A percentile compares a stretch with the other conserved stretches of the same genome.
phyloP scores from a whole-genome alignment of 2,329 filamentous ascomycete genomes.

The Botrytis squamosa region DNA sequence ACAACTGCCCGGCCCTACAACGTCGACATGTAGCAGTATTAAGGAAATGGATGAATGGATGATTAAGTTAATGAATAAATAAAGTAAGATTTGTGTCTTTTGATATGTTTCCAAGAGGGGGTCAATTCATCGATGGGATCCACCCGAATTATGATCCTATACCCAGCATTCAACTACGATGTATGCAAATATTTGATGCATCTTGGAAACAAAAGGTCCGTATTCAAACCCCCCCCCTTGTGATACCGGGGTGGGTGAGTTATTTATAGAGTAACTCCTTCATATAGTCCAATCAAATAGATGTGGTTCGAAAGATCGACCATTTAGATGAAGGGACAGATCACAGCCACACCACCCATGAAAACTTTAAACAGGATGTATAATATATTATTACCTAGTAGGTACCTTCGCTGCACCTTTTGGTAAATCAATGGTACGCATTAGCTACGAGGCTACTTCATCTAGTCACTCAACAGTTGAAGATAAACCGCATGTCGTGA shows the following conservation, averaged over 20 bases:
- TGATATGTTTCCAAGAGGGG: not conserved
- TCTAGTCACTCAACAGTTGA: not conserved
- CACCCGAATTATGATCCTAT: not conserved
- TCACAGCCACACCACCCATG: constrained; percentile 10
- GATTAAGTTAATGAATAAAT: not conserved
- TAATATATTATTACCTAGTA: not conserved
- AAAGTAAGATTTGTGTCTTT: not conserved
- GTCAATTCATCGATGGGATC: constrained; percentile 1
- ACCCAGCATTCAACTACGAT: not conserved
- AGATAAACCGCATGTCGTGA: not conserved
- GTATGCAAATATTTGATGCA: constrained; percentile 8
- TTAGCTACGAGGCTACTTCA: not conserved
- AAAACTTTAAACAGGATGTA: not conserved
- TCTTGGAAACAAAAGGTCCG: constrained; percentile 6
- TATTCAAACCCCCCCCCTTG: constrained; percentile 1
- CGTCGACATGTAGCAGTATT: not conserved
- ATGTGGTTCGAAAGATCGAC: not conserved
- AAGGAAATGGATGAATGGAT: not conserved
- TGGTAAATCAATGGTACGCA: not conserved
- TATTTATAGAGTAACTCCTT: not conserved
- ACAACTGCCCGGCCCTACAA: not conserved
- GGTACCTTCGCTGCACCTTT: not conserved
- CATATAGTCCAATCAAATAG: not conserved
- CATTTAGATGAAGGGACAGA: constrained; percentile 2
- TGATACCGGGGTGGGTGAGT: not conserved